Percentiles rank a stretch among this genome's conserved stretches.
Conservation (phyloP, 169 alveolate species). For the Plasmodium malariae region DNA sequence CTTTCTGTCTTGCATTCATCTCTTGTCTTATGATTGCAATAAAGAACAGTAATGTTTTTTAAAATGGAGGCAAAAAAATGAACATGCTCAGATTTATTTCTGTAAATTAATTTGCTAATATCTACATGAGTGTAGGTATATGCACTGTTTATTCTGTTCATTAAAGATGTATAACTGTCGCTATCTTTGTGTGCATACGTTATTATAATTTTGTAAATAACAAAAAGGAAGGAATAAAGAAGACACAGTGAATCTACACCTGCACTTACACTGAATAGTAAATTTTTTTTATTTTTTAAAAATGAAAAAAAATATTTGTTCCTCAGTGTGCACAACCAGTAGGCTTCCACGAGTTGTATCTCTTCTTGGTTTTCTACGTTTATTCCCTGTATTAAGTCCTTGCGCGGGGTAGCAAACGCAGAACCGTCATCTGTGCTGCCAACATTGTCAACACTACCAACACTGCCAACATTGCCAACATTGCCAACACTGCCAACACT, state of each 20-base stretch:
- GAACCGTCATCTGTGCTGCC: no score
- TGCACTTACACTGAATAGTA: conserved; percentile 64
- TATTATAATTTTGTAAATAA: conserved; percentile 44
- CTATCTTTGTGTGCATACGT: background rate
- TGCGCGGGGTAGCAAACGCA: no score
- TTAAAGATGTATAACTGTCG: background rate
- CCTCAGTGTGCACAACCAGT: conserved; percentile 21
- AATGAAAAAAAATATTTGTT: conserved; percentile 24
- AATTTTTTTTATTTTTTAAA: conserved; percentile 43
- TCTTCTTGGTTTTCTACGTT: background rate
- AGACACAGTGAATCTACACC: conserved; percentile 65
- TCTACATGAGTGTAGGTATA: conserved; percentile 38
- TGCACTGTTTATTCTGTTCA: conserved; percentile 8
- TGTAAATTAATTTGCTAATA: background rate
- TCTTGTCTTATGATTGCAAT: conserved; percentile 49
- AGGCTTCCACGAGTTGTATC: conserved; percentile 45
- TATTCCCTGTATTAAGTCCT: no score
- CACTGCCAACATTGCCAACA: background rate
- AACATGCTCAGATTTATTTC: background rate
- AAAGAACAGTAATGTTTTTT: conserved; percentile 39
- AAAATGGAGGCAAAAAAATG: conserved; percentile 21
- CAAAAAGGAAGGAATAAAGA: conserved; percentile 50
- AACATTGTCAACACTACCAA: background rate
- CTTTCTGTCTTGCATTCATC: conserved; percentile 32
- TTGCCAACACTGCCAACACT: background rate